phyloP scores from a whole-genome alignment of 2,329 filamentous ascomycete species.

The Arthrobotrys sinensis region DNA sequence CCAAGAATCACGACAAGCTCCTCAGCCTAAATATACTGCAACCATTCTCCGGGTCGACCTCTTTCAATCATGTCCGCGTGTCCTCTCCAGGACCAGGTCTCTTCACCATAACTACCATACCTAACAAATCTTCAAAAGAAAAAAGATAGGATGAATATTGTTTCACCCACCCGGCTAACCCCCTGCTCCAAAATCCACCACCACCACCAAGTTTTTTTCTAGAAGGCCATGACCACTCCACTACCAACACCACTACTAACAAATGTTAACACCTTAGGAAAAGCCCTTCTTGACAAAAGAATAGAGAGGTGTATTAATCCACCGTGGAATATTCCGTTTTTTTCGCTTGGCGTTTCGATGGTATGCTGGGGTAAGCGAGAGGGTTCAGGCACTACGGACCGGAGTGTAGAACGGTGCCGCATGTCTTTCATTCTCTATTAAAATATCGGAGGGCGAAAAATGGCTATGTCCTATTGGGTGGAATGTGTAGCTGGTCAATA shows the following conservation, averaged over 20 bases:
- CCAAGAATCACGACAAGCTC: conserved; percentile 39
- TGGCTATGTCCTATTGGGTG: neutral
- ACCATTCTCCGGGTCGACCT: conserved; percentile 2
- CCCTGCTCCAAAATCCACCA: neutral
- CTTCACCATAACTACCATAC: neutral
- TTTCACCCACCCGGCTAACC: neutral
- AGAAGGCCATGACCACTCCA: conserved; percentile 29
- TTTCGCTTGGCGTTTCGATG: conserved; percentile 31
- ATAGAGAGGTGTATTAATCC: neutral
- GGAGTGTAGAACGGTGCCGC: conserved; percentile 3
- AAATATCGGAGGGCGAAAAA: neutral
- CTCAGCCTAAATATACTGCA: conserved; percentile 32
- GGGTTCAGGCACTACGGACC: conserved; percentile 36
- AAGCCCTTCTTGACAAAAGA: neutral
- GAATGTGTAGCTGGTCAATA: neutral
- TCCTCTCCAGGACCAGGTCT: conserved; percentile 22
- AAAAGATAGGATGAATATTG: conserved; percentile 43
- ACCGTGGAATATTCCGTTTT: conserved; percentile 8
- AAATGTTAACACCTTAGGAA: neutral
- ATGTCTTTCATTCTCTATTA: neutral
- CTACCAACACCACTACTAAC: neutral
- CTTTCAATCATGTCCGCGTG: conserved; percentile 19
- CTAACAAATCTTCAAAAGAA: neutral
- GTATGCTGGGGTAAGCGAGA: conserved; percentile 39
- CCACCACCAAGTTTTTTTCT: conserved; percentile 16